Evolutionary conservation across 202 grass and related monocot species (phyloP), one percentile per base, ranked within the genome.

Genomic region (Dendrocalamus latiflorus): DNA sequence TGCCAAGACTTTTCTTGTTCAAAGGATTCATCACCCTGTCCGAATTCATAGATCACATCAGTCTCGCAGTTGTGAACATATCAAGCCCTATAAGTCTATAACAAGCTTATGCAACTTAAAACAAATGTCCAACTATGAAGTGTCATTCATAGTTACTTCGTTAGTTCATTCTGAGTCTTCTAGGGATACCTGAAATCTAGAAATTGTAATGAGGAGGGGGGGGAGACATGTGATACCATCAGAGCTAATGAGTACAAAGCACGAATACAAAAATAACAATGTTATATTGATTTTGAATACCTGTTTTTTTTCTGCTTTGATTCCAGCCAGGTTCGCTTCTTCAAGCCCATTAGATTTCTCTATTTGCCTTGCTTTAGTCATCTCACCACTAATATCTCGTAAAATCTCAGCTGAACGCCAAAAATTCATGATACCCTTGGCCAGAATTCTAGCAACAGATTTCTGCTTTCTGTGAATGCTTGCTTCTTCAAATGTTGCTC

Each of bases 391-490:
- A 49, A 49, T 80, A 50, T 37, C 41, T 61, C 33, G 78, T 68
- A 78, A 81, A 90, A 69, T 80, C 74, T 94, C 81, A 81, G 89
- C 67, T 58, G 86, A 92, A 89, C 64, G 79, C 96, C 96, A 99
- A 82, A 99, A 96, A 38, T 72, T 77, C 80, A 86, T 51, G 43
- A 99, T 37, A 59, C 43, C 72, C 66, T 90, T 96, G n/a, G 93
- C 83, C 30, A 99, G 71, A 74, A 72, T 79, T 90, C 83, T 93
- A 58, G 96, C 89, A 71, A 90, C 38, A 73, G 78, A 96, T 81
- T 87, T 94, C 65, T 86, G 96, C 56, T 83, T 90, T 43, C 84
- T 87, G 43, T 57, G 51, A 66, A 96, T 80, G 81, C 48, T 96
- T 68, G 83, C 81, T 86, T 99, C 90, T 55, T 96, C 91, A 89